These are phyloP conservation scores for Gynostemma pentaphyllum DNA, from an alignment of 306 rosid genomes.

Conservation along the genomic window DNA sequence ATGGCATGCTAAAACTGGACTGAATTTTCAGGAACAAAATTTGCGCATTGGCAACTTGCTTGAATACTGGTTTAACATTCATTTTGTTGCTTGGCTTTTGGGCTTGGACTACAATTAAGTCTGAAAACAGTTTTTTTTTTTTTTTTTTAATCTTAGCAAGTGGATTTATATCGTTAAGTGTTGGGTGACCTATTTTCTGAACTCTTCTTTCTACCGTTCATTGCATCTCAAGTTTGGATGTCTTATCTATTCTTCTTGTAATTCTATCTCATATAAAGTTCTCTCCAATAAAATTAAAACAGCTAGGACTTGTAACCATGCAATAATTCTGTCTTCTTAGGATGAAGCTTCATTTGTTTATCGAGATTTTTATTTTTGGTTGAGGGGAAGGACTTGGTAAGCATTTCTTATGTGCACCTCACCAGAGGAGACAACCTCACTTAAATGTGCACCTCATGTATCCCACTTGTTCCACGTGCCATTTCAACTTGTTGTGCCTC, in stretches of 20 bases:
- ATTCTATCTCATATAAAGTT: background rate
- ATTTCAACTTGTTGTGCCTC: no score
- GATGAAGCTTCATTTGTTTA: background rate
- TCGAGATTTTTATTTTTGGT: no score
- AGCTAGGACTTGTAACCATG: background rate
- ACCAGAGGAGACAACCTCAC: no score
- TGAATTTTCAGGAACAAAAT: background rate
- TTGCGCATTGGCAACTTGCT: background rate
- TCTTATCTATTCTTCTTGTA: constrained; percentile 13
- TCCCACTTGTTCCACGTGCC: no score
- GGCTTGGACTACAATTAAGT: background rate
- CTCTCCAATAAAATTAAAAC: constrained; percentile 10
- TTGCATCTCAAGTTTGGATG: background rate
- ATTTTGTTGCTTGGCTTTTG: background rate
- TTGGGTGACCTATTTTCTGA: background rate
- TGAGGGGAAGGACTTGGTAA: no score
- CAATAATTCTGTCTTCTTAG: background rate
- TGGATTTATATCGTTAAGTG: background rate
- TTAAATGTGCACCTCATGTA: no score
- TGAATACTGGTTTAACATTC: background rate
- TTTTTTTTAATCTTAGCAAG: background rate
- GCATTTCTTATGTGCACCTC: no score
- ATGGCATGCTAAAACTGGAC: background rate
- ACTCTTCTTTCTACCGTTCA: background rate
- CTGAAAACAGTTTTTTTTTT: background rate